Base-by-base conservation (phyloP, 805 yeast genomes). In the Zygosaccharomyces gambellarensis region DNA sequence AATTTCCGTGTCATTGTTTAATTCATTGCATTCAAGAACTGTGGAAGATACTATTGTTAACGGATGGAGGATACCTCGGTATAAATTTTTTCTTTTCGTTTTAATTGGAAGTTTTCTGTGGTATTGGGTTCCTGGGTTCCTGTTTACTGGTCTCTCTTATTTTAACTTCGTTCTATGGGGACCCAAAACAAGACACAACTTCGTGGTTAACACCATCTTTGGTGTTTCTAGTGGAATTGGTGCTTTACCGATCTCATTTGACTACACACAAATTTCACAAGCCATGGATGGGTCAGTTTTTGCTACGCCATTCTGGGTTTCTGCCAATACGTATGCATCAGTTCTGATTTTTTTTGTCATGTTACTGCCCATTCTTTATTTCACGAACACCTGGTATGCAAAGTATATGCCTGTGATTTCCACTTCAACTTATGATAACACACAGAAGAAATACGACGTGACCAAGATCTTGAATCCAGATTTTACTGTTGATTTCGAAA, bases 51-150 rank as follows among this genome's bases (percentile, higher is more conserved):
- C 74, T 54, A 59, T 60, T 5, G 75, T 79, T 28, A 72, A 79
- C 57, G 86, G 87, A 2, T 82, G 88, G 88, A 74, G 61, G 31
- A 71, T 82, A 38, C 68, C 79, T 4, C 71, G 82, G 47, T 75
- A 73, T 56, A 68, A 63, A 47, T 76, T 80, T 55, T 82, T 83
- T 65, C 52, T 71, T 28, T 46, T 69, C 31, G 71, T 71, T 2
- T 71, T 79, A 46, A 44, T 57, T 12, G 62, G 66, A n/a, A 62
- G 74, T 22, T 81, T 82, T 56, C 53, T 74, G 3, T 83, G 82
- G 77, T 80, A 79, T 59, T 83, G 85, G 81, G 67, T 85, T 55
- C 88, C 89, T 3, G 85, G 82, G 48, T 83, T 72, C 59, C 69
- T 85, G 22, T 82, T 82, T 68, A 69, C 71, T 12, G 87, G 81